phyloP scores from a whole-genome alignment of 163 green algal genomes.

The Smithsoniella earleae region DNA sequence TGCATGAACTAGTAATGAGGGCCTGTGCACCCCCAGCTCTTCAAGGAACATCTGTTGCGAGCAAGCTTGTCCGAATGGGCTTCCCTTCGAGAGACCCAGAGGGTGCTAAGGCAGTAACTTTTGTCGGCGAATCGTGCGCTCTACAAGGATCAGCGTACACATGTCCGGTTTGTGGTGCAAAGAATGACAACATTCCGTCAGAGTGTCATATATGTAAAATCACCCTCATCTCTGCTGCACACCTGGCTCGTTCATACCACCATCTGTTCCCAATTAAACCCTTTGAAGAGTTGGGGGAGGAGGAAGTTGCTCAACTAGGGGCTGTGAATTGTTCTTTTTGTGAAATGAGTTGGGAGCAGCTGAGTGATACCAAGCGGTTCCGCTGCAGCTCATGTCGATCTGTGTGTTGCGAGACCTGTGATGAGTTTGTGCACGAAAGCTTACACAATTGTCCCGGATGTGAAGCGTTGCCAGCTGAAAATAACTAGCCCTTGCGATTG shows the following conservation, averaged over 20 bases:
- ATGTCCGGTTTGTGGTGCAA: conserved; percentile 61
- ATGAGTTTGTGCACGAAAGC: conserved; percentile 71
- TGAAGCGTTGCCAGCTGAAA: too few relatives aligned
- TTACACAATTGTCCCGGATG: conserved; percentile 86
- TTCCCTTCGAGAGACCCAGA: conserved; percentile 65
- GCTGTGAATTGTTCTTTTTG: background rate
- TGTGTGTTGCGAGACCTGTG: conserved; percentile 81
- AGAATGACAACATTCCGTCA: conserved; percentile 62
- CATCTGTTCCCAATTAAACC: conserved; percentile 88
- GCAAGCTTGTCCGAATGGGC: conserved; percentile 69
- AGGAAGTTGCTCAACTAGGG: background rate
- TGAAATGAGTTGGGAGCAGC: conserved; percentile 10
- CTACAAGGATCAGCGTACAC: conserved; percentile 55
- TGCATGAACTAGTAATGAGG: conserved; percentile 34
- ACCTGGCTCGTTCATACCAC: conserved; percentile 94
- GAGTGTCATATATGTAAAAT: conserved; percentile 84
- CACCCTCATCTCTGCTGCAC: conserved; percentile 83
- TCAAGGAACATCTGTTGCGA: conserved; percentile 34
- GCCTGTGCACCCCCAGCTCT: background rate
- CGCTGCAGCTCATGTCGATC: background rate
- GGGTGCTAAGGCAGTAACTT: conserved; percentile 43
- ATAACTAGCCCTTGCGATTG: too few relatives aligned
- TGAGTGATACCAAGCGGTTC: too few relatives aligned
- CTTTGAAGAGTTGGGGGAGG: conserved; percentile 48
- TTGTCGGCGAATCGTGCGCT: conserved; percentile 37